Base-by-base conservation (phyloP, 371 early-diverging fungal genomes). In the Haplosporangium sp. region DNA sequence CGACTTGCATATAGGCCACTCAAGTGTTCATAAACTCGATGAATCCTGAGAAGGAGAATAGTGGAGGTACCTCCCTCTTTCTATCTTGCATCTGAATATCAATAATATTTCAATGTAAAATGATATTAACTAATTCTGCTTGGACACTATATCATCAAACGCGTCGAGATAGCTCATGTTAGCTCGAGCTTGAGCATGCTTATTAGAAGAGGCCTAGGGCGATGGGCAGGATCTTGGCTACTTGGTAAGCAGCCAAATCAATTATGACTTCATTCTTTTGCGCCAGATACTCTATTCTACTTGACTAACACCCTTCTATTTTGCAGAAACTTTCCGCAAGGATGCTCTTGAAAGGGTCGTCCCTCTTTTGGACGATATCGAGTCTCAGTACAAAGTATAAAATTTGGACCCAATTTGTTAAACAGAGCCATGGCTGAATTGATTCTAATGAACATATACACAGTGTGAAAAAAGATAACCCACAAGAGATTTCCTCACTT, bases 141-240 rank as follows among this genome's bases (percentile, higher is more conserved):
- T n/a, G 15, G 50, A 8, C 44, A 42, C 2, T 42, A 8, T 42
- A 11, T 42, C 27, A 0, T 8, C 50, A 7, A n/a, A 50, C 7
- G n/a, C 50, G 50, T n/a, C n/a, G n/a, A n/a, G n/a, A 50, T 50
- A 50, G 50, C 50, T 50, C 50, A 7, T 50, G 50, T 50, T 4
- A 55, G 34, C 53, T 4, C 37, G n/a, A 77, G 73, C 34, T 69
- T 77, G 38, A 69, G 55, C 3, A 55, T 67, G 2, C 47, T 77
- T 63, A 64, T 77, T 17, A 63, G 77, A 34, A 69, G 69, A 50
- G 73, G 69, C 0, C 72, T 72, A 6, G 77, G 63, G 4, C 56
- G 58, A 15, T 77, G 77, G 77, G 66, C 69, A 13, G 77, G 73
- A 1, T 50, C 68, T 17, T 77, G 69, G 72, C 56, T 77, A 7